phyloP scores from a whole-genome alignment of 192 early-diverging fungal species.

The Coemansia sp. region DNA sequence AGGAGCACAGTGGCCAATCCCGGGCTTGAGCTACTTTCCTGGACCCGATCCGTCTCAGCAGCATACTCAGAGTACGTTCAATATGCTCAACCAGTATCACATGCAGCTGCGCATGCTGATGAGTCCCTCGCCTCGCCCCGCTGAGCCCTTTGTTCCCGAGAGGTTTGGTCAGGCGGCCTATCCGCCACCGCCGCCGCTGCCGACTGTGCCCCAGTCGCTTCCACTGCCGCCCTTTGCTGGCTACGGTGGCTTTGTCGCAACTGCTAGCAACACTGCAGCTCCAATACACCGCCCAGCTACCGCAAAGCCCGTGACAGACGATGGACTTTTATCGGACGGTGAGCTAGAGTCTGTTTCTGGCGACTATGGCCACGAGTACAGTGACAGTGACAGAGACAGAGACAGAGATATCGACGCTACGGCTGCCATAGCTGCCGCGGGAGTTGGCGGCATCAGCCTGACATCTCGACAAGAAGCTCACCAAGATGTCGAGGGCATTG shows the following conservation, averaged over 20 bases:
- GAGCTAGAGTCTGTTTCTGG: constrained; percentile 12
- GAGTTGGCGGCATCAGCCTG: not conserved
- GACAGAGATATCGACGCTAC: not conserved
- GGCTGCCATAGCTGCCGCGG: not conserved
- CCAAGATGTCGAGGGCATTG: constrained; percentile 21
- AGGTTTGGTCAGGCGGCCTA: not conserved
- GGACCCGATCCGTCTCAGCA: not conserved
- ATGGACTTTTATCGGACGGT: constrained; percentile 29
- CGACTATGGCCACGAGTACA: not conserved
- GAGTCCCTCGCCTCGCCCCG: not conserved
- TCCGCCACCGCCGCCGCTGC: not conserved
- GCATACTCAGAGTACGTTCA: not conserved
- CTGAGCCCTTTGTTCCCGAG: not conserved
- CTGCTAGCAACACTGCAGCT: not conserved
- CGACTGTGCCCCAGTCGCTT: not conserved
- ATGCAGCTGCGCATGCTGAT: constrained; percentile 2
- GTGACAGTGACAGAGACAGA: too few species aligned
- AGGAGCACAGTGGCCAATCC: not conserved
- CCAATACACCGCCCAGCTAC: not conserved
- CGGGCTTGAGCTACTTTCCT: not conserved
- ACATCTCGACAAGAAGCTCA: not conserved
- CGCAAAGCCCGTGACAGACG: not conserved
- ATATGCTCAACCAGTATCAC: constrained; percentile 2
- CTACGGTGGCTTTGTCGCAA: not conserved
- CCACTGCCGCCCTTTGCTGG: not conserved